Evolutionary conservation across 495 filamentous ascomycete genomes (phyloP), one percentile per base, ranked within the genome.

Genomic region (Hyaloscypha bicolor): DNA sequence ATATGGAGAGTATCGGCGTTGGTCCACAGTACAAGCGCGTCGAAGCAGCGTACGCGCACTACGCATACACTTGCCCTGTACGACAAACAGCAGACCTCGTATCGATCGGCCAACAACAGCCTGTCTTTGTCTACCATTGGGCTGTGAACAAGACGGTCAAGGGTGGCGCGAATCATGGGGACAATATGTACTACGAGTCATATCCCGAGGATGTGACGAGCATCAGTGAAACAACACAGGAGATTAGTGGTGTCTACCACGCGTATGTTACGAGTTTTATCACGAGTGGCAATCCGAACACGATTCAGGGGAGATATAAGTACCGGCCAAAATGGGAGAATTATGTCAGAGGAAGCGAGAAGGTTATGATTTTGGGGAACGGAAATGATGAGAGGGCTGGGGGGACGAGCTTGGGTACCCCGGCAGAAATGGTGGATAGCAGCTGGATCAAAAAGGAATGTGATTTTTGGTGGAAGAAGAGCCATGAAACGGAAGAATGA

Each of bases 1-100:
- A 65, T 39, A 32, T 68, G 33, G 72, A 42, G 1, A 80, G 80
- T 2, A 9, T 69, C 30, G 76, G 76, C 5, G 75, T 85, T 9
- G 87, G 87, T 0, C 39, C 75, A 5, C 85, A 90, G 70, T 90
- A 81, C 70, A 81, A 83, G 53, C 80, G 88, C 14, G 78, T 89
- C 19, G 86, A 89, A 67, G 83, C 85, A 16, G 84, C 83, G 0
- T 90, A 90, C 65, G 82, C 78, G 0, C 86, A 90, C 67, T 90
- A 90, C 73, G 87, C 87, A 0, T 90, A 90, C 62, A 84, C 87
- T 60, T 87, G 85, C 45, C 87, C 87, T 1, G 86, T 89, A 1
- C 77, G 88, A 1, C 86, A 89, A 68, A 86, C 87, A 5, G 86
- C 85, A 5, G 75, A 84, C 48, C 79, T 83, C 33, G 77, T 82